Conservation (phyloP, 768 basidiomycete species). For the Russula sp. region DNA sequence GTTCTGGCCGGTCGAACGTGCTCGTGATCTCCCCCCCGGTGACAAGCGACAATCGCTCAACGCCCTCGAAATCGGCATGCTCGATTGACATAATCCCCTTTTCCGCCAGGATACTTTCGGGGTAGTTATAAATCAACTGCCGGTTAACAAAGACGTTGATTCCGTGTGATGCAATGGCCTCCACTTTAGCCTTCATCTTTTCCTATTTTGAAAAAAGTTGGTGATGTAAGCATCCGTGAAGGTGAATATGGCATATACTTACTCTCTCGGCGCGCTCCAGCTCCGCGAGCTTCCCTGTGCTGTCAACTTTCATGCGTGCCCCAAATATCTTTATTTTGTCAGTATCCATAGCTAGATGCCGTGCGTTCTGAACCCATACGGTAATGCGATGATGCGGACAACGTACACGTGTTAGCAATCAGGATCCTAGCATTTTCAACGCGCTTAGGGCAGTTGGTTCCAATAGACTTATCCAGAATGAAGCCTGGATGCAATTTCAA, state of each 20-base stretch:
- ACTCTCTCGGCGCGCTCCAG: constrained; percentile 93
- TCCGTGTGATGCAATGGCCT: constrained; percentile 87
- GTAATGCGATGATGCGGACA: neutral
- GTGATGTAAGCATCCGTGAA: neutral
- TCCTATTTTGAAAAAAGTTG: constrained; percentile 47
- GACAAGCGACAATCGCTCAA: constrained; percentile 90
- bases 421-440: constrained; percentile 93
- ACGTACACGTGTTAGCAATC: constrained; percentile 95
- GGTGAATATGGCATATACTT: constrained; percentile 23
- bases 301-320: constrained; percentile 90
- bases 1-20: constrained; percentile 89
- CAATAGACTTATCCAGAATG: constrained; percentile 94
- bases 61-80: constrained; percentile 98
- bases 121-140: constrained; percentile 99
- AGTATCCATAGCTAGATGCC: constrained; percentile 89
- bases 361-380: constrained; percentile 3
- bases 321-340: constrained; percentile 99
- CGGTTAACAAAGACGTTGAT: constrained; percentile 98
- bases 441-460: constrained; percentile 90
- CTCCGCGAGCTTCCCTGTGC: constrained; percentile 95
- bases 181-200: constrained; percentile 99
- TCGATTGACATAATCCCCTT: constrained; percentile 95
- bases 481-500: constrained; percentile 52
- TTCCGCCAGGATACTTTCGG: constrained; percentile 91
- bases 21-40: constrained; percentile 97